Conservation (phyloP, 306 rosid species). For the Senna tora region DNA sequence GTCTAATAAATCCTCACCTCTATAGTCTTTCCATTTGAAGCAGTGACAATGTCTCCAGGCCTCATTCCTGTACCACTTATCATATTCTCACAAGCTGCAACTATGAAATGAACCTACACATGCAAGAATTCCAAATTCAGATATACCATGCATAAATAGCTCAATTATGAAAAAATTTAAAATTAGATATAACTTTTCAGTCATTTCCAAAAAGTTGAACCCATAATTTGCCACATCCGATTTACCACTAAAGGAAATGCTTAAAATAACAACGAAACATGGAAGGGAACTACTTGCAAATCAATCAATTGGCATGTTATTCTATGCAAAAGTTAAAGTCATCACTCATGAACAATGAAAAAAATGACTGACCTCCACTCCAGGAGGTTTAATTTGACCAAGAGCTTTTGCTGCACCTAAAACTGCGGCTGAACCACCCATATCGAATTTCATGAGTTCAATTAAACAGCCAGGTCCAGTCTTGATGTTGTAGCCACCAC, state of each 20-base stretch:
- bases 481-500: slow-evolving; percentile 98
- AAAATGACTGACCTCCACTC: slow-evolving; percentile 78
- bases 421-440: slow-evolving; percentile 96
- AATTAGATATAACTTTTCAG: slow-evolving; percentile 7
- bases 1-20: slow-evolving; percentile 58
- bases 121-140: not conserved
- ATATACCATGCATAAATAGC: slow-evolving; percentile 16
- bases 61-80: slow-evolving; percentile 99
- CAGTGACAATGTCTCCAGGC: slow-evolving; percentile 95
- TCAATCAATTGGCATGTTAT: slow-evolving; percentile 9
- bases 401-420: slow-evolving; percentile 96
- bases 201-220: slow-evolving; percentile 8
- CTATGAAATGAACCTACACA: slow-evolving; percentile 89
- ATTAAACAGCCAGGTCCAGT: slow-evolving; percentile 87
- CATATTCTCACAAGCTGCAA: slow-evolving; percentile 99
- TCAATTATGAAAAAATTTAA: slow-evolving; percentile 18
- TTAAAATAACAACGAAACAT: slow-evolving; percentile 24
- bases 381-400: slow-evolving; percentile 88
- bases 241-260: slow-evolving; percentile 19
- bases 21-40: slow-evolving; percentile 99
- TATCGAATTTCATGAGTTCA: slow-evolving; percentile 87
- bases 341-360: slow-evolving; percentile 14
- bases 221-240: not conserved
- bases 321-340: slow-evolving; percentile 21
- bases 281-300: not conserved